Base-by-base conservation (phyloP, 169 alveolate species). In the Cryptosporidium bovis region DNA sequence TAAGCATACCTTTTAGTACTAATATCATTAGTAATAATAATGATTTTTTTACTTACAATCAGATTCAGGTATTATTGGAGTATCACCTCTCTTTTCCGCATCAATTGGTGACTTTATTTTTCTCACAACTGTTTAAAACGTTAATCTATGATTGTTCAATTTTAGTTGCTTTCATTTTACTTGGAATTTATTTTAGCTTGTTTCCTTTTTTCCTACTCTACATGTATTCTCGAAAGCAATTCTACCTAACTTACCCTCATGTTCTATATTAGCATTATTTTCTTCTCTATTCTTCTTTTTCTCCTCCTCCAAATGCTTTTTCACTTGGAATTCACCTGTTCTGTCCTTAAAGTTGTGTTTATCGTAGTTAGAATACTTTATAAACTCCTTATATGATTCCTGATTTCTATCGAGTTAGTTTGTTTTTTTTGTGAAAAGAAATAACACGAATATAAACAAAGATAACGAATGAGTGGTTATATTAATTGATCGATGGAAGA, bases 311-410 rank as follows among this genome's bases (percentile, higher is more conserved):
- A 69, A 27, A 64, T 51, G 27, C 51, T 18, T 69, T 27, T 69
- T 69, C 24, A 69, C 83, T 12, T 33, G 24, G 27, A 31, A 31
- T 55, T 34, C 53, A 46, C 53, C 53, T 3, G 13, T 31, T 31
- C 40, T 69, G 36, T 69, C 83, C 16, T 34, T 51, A 51, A 29
- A 50, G 18, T 51, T 3, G 1, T 56, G 55, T 16, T 55, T 51
- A n/a, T 46, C 33, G 24, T 55, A 46, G n/a, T 69, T 53, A 2
- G 66, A 44, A 20, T 34, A 64, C 18, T 55, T 69, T 7, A 69
- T 53, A 18, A 69, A 69, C 40, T 53, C 83, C 40, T 69, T 69
- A 40, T 69, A 69, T n/a, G 83, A 60, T 15, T 69, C 83, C 40
- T 69, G 83, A 69, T 69, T 69, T 40, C 83, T 69, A 16, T 8